A percentile compares a stretch with the other conserved stretches of the same genome.
Conservation (phyloP, 352 stramenopile genomes). For the Pythium plurisporium region DNA sequence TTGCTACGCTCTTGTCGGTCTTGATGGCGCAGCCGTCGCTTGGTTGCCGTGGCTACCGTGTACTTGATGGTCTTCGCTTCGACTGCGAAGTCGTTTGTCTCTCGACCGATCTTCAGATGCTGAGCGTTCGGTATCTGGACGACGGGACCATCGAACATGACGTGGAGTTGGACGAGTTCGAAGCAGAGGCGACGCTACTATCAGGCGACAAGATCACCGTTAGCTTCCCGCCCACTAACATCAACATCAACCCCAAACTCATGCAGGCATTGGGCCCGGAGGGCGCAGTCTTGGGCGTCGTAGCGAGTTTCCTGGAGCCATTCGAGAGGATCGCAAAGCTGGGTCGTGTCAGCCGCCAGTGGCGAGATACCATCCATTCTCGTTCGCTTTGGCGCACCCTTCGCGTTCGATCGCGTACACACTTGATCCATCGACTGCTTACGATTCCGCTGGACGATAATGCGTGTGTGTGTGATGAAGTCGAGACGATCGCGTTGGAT, state of each 20-base stretch:
- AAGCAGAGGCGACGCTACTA: no score
- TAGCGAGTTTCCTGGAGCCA: conserved; percentile 17
- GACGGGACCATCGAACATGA: conserved; percentile 23
- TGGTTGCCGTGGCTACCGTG: conserved; percentile 15
- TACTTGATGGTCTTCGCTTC: conserved; percentile 30
- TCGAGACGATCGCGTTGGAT: conserved; percentile 20
- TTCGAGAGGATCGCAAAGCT: conserved; percentile 17
- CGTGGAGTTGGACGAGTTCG: conserved; percentile 28
- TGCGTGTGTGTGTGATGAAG: conserved; percentile 6
- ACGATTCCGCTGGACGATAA: neutral
- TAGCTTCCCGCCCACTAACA: no score
- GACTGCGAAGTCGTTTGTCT: conserved; percentile 24
- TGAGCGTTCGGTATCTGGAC: conserved; percentile 29
- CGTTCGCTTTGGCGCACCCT: conserved; percentile 7
- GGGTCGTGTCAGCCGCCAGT: conserved; percentile 8
- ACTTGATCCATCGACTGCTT: neutral
- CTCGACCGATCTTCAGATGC: neutral
- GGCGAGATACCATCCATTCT: conserved; percentile 1
- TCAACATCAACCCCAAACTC: no score
- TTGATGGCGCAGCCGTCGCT: no score
- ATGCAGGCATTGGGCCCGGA: no score
- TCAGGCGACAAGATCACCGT: no score
- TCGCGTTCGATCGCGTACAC: neutral
- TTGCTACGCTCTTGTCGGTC: no score
- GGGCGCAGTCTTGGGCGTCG: neutral